Percentiles rank a stretch among this genome's conserved stretches.
Evolutionary conservation across 2,329 filamentous ascomycete species (phyloP).

Genomic region (Fusarium globosum): DNA sequence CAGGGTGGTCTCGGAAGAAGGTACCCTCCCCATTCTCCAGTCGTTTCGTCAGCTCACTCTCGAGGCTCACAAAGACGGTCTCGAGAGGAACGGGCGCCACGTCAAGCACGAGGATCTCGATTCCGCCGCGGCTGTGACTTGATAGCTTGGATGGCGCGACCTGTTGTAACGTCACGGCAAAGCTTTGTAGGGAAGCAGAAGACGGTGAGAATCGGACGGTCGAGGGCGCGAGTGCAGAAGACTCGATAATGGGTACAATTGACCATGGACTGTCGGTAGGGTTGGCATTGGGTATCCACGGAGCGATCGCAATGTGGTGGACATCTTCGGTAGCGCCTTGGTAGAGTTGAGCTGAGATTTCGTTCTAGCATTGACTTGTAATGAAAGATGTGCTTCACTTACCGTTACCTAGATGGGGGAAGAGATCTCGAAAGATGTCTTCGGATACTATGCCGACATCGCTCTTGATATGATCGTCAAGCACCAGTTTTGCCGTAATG

Average conservation of each 20-base stretch:
- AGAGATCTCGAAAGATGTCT: constrained; percentile 85
- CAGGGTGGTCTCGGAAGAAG: constrained; percentile 75
- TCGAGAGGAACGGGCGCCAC: constrained; percentile 84
- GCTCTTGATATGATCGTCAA: constrained; percentile 87
- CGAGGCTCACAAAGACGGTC: constrained; percentile 86
- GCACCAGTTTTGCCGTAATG: constrained; percentile 80
- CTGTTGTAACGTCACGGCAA: constrained; percentile 78
- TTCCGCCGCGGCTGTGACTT: constrained; percentile 77
- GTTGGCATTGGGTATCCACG: constrained; percentile 72
- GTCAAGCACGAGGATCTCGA: constrained; percentile 87
- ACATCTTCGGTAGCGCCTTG: constrained; percentile 51
- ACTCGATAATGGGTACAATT: constrained; percentile 78
- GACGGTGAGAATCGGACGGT: constrained; percentile 82
- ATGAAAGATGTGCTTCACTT: constrained; percentile 46
- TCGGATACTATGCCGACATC: constrained; percentile 88
- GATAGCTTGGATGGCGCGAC: constrained; percentile 80
- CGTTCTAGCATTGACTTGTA: neutral
- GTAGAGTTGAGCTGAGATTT: constrained; percentile 11
- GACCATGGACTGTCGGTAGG: constrained; percentile 81
- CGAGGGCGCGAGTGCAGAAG: constrained; percentile 74
- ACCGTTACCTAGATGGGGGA: constrained; percentile 70
- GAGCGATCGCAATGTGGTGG: constrained; percentile 77
- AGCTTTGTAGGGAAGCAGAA: constrained; percentile 80
- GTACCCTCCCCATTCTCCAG: constrained; percentile 85
- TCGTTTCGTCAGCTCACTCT: constrained; percentile 81